Conservation (phyloP, 1,284 basidiomycete genomes). For the Phylloboletellus chloephorus region DNA sequence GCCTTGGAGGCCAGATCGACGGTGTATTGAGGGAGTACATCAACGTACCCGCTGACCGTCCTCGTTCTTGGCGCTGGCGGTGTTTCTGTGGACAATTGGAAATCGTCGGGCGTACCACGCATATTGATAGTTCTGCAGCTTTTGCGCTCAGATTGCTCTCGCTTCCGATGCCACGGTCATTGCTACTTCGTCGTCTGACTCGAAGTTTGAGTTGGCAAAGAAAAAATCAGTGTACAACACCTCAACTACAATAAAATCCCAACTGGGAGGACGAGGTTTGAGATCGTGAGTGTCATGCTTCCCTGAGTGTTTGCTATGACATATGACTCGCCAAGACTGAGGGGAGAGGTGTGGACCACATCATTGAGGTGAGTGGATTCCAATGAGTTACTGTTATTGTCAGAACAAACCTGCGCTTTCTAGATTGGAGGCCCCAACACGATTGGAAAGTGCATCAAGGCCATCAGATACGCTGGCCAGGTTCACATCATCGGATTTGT, state of each 20-base stretch:
- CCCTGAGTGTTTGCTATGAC: neutral
- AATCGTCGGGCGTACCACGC: neutral
- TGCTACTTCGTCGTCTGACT: constrained; percentile 55
- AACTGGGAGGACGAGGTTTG: constrained; percentile 52
- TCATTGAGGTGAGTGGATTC: constrained; percentile 45
- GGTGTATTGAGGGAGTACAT: constrained; percentile 55
- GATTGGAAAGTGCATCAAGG: constrained; percentile 40
- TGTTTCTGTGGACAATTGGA: constrained; percentile 43
- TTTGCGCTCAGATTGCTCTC: constrained; percentile 50
- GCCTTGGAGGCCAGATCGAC: constrained; percentile 45
- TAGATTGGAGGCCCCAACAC: constrained; percentile 51
- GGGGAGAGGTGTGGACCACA: constrained; percentile 51
- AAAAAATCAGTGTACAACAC: constrained; percentile 46
- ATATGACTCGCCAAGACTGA: constrained; percentile 31
- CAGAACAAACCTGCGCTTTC: neutral
- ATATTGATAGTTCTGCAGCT: constrained; percentile 26
- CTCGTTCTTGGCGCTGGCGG: constrained; percentile 56
- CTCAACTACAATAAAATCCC: constrained; percentile 56
- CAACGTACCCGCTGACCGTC: constrained; percentile 42
- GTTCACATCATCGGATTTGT: constrained; percentile 49
- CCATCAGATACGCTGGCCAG: constrained; percentile 40
- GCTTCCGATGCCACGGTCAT: constrained; percentile 56
- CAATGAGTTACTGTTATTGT: neutral
- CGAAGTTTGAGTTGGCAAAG: constrained; percentile 46
- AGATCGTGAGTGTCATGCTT: constrained; percentile 26